These are phyloP conservation scores for Cladophialophora bantiana DNA, from an alignment of 2,329 filamentous ascomycete genomes.

Conservation along the genomic window DNA sequence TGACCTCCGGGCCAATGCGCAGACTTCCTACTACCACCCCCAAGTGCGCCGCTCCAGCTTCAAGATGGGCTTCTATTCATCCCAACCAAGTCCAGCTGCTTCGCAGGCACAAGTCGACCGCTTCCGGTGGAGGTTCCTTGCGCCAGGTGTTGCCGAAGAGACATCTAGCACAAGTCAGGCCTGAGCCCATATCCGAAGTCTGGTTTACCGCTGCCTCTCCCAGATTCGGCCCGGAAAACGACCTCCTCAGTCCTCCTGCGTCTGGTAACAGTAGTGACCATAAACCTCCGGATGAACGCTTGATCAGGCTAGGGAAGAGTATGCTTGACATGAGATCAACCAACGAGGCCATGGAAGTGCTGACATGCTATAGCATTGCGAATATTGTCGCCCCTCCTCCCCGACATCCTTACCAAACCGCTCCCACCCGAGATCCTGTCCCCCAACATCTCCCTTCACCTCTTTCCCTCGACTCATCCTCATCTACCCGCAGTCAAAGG, in stretches of 20 bases:
- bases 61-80: constrained; percentile 17
- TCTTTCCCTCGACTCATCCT: constrained; percentile 68
- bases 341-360: constrained; percentile 8
- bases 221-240: constrained; percentile 39
- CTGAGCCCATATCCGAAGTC: constrained; percentile 47
- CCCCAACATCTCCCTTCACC: constrained; percentile 66
- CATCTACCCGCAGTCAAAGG: constrained; percentile 88
- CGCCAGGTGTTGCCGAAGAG: constrained; percentile 39
- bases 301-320: constrained; percentile 69
- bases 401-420: constrained; percentile 66
- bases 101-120: constrained; percentile 27
- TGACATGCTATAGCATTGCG: constrained; percentile 58
- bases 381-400: constrained; percentile 67
- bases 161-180: constrained; percentile 48
- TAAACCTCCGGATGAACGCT: constrained; percentile 64
- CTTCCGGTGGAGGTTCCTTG: constrained; percentile 15
- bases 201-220: constrained; percentile 44
- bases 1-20: constrained; percentile 38
- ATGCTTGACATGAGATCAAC: constrained; percentile 39
- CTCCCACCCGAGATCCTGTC: constrained; percentile 68
- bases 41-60: constrained; percentile 13
- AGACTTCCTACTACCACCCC: constrained; percentile 28
- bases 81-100: constrained; percentile 9
- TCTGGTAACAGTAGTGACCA: constrained; percentile 43
- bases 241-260: constrained; percentile 34